Base-by-base conservation (phyloP, 768 basidiomycete species). In the Dendrothele bispora region DNA sequence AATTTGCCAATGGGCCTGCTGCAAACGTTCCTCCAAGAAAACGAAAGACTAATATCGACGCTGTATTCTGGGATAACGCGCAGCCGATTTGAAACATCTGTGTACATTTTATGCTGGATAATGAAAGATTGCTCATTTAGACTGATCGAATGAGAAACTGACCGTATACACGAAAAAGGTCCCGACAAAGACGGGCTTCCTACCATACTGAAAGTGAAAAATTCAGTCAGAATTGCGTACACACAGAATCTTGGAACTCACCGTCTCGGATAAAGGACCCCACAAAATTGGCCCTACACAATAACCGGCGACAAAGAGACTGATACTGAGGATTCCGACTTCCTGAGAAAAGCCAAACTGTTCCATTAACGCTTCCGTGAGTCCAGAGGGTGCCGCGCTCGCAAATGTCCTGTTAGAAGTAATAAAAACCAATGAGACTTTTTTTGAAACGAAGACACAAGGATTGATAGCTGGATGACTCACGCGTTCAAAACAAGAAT, bases 1-100 rank as follows among this genome's bases (percentile, higher is more conserved):
- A 76, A 64, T 87, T 86, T 5, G 86, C 78, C 37, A 88, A 55
- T 1, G 86, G 88, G 24, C 82, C 76, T 15, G 83, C 77, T 17
- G 86, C 86, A 54, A 86, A 88, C 3, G 70, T 68, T 11, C 88
- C 88, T 1, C 80, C 77, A 15, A 89, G 61, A 60, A 89, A 84
- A 20, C 88, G 78, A 54, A 86, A 81, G n/a, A 84, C 56, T 11
- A 91, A 69, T n/a, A 90, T 62, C 3, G 82, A 78, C 6, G 70
- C 72, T 2, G 80, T 79, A 62, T 86, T 88, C 28, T 70, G 64
- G 0, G 83, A 68, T 3, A 87, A 66, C 0, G 86, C 85, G 25
- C 74, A 74, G 25, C 77, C 87, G 24, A 86, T 59, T 68, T 83
- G 81, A 57, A 86, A 86, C 28, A 70, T 63, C 80, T 81, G 35